Base-by-base conservation (phyloP, 83 land plant species). In the Diphasiastrum complanatum region DNA sequence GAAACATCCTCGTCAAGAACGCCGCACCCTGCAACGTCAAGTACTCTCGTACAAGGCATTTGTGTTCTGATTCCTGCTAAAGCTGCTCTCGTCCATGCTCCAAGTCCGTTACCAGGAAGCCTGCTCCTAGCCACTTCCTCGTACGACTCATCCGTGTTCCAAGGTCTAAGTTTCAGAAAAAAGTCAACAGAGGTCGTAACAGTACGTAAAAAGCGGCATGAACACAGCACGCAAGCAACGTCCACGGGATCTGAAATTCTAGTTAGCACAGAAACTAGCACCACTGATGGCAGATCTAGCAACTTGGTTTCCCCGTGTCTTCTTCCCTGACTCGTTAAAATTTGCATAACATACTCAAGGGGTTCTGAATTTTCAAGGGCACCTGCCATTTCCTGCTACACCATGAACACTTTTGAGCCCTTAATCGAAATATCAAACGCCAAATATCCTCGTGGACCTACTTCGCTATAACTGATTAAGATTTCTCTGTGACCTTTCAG, bases 1-100 rank as follows among this genome's bases (percentile, higher is more conserved):
- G 76, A 61, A 6, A 71, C 76, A n/a, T 76, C 79, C 2, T 72
- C 76, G 38, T 76, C 79, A 5, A 54, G 14, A 34, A 76, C 35
- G 55, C 62, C 57, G n/a, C 71, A 66, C 16, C 79, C 76, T 8
- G 76, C 41, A 45, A 76, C 25, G 47, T 71, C 79, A 34, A 76
- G 59, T 45, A 57, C 62, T 30, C 34, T 61, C 1, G 79, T 66
- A 6, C 45, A 30, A 19, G 55, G 52, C 76, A 76, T 72, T 10
- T 53, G 40, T 11, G 29, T 45, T 24, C 77, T 60, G 27, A 76
- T 61, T 4, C 51, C 45, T 16, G 51, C 37, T 14, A 76, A 23
- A 0, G 68, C 66, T 5, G 37, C 58, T 47, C 70, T 41, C 22
- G 55, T 66, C 71, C 65, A 60, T 29, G 61, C 35, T 29, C 76